Percentiles rank a stretch among this genome's conserved stretches.
Conservation (phyloP, 2,329 filamentous ascomycete species). For the Talaromyces sp. region DNA sequence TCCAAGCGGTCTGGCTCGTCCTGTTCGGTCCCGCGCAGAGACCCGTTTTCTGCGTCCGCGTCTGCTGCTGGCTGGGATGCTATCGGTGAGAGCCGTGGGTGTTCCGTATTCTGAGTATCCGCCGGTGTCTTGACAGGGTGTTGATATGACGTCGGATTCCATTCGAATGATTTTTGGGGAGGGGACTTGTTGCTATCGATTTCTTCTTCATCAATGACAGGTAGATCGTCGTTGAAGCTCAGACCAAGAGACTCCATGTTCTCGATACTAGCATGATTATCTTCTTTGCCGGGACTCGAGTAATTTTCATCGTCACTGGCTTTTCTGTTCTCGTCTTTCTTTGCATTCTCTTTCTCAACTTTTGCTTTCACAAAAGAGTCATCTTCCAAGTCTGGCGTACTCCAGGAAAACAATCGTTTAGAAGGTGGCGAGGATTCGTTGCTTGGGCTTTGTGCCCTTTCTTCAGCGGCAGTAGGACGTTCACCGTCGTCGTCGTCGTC, state of each 20-base stretch:
- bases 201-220: neutral
- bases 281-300: neutral
- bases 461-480: neutral
- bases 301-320: neutral
- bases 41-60: neutral
- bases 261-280: neutral
- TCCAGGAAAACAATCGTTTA: conserved; percentile 14
- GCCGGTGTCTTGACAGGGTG: neutral
- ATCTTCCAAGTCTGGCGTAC: conserved; percentile 8
- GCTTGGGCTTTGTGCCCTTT: neutral
- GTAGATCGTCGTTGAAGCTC: neutral
- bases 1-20: neutral
- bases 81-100: neutral
- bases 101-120: neutral
- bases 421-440: conserved; percentile 10
- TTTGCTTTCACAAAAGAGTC: neutral
- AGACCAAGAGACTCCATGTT: neutral
- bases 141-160: neutral
- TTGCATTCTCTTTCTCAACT: neutral
- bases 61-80: neutral
- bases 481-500: neutral
- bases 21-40: neutral
- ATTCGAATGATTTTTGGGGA: neutral
- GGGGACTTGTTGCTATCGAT: neutral
- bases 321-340: neutral